Base-by-base conservation (phyloP, 306 rosid species). In the Pyrus bretschneideri region DNA sequence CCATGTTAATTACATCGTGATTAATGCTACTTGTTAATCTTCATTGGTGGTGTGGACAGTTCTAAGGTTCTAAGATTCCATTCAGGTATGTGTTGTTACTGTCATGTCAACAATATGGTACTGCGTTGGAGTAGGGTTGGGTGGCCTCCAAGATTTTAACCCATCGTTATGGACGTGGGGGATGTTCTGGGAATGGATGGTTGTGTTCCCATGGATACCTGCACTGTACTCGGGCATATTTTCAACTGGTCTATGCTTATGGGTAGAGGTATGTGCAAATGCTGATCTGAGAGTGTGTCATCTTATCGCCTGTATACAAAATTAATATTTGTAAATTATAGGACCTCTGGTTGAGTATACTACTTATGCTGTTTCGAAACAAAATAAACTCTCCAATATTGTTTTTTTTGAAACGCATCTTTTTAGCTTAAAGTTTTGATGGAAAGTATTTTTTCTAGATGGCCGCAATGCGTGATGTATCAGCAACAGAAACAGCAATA, bases 171-270 rank as follows among this genome's bases (percentile, higher is more conserved):
- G 89, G 93, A 80, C 89, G 3, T 84, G 85, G 91, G 33, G 78
- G 54, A 74, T 84, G 74, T 73, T 84, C 66, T 80, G 85, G 83
- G 81, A 86, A 40, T 81, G 86, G 87, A 75, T 86, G 85, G 81
- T 86, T 82, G 72, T 76, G 67, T 91, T 91, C 82, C 97, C 97
- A 38, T 91, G 97, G 97, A 81, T 89, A 74, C 94, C 91, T 75
- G 91, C 94, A 55, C 77, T 91, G 44, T 91, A 91, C 79, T 89
- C 94, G 18, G 97, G 97, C 72, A 21, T 91, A 75, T 82, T 91
- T 73, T 89, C 97, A 9, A 84, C 94, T 77, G 92, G 86, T 66
- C 80, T 91, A 57, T 89, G 97, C 89, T 78, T 88, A 80, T 91
- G 95, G 97, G 82, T 81, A 52, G 97, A 89, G 97, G 97, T 89